Conservation (phyloP, 2,329 filamentous ascomycete genomes). For the Fusarium veterinarium region DNA sequence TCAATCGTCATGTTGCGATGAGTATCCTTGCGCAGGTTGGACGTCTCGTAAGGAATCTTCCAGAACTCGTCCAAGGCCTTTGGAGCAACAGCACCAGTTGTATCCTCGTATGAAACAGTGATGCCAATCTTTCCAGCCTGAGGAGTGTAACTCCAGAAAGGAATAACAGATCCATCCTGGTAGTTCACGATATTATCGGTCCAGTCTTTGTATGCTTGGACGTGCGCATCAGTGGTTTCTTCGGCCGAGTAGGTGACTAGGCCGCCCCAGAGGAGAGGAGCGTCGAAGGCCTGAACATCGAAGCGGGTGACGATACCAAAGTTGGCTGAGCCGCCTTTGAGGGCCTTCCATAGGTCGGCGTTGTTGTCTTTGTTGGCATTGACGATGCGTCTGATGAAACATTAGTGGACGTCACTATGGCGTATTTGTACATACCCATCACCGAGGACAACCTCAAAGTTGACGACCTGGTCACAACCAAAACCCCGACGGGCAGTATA, state of each 20-base stretch:
- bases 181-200: constrained; percentile 11
- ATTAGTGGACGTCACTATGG: not conserved
- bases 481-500: constrained; percentile 30
- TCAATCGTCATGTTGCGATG: constrained; percentile 19
- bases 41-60: constrained; percentile 8
- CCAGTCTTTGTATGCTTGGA: constrained; percentile 29
- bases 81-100: not conserved
- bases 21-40: constrained; percentile 13
- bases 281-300: constrained; percentile 30
- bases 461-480: constrained; percentile 55
- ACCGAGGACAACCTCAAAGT: constrained; percentile 56
- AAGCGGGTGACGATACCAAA: constrained; percentile 36
- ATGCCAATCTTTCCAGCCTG: constrained; percentile 7
- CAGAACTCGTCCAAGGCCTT: constrained; percentile 10
- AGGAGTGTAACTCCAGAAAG: constrained; percentile 21
- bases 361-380: constrained; percentile 32
- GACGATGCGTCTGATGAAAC: not conserved
- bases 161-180: constrained; percentile 14
- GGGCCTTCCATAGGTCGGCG: constrained; percentile 25
- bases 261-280: constrained; percentile 30
- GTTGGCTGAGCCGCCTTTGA: constrained; percentile 30
- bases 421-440: not conserved
- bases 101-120: constrained; percentile 14
- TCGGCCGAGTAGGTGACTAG: constrained; percentile 25
- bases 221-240: constrained; percentile 22